phyloP scores from a whole-genome alignment of 257 asterid species.

The Solanum ossicruentum region DNA sequence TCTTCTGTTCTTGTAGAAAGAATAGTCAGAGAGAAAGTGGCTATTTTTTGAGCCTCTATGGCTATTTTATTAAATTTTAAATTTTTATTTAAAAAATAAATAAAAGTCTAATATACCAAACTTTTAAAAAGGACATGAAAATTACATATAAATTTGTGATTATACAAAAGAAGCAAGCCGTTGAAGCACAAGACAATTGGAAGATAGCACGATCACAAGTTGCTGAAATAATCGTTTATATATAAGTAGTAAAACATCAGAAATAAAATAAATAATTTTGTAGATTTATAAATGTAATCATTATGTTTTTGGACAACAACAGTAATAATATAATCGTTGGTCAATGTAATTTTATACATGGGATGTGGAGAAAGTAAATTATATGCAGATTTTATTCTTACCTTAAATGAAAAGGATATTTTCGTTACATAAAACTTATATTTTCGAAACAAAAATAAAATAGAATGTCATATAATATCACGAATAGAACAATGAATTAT shows the following conservation, averaged over 20 bases:
- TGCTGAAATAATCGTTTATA: too few species aligned
- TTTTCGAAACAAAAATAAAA: background rate
- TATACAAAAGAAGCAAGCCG: background rate
- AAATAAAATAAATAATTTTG: too few species aligned
- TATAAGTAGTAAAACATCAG: too few species aligned
- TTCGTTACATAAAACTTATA: background rate
- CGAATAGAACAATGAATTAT: background rate
- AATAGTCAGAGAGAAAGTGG: background rate
- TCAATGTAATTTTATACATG: background rate
- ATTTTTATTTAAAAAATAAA: background rate
- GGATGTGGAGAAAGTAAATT: accelerated
- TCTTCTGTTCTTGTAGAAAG: background rate
- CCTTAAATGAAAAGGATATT: too few species aligned
- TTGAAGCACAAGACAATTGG: too few species aligned
- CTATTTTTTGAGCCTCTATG: background rate
- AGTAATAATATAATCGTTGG: background rate
- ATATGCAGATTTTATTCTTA: too few species aligned
- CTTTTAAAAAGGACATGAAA: background rate
- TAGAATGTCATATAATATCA: background rate
- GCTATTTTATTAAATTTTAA: background rate
- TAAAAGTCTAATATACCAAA: background rate
- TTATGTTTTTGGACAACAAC: background rate
- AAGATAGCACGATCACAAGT: too few species aligned
- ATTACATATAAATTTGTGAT: background rate
- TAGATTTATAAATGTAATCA: background rate